Evolutionary conservation across 2,329 filamentous ascomycete genomes (phyloP).

Genomic region (Fusarium odoratissimum): DNA sequence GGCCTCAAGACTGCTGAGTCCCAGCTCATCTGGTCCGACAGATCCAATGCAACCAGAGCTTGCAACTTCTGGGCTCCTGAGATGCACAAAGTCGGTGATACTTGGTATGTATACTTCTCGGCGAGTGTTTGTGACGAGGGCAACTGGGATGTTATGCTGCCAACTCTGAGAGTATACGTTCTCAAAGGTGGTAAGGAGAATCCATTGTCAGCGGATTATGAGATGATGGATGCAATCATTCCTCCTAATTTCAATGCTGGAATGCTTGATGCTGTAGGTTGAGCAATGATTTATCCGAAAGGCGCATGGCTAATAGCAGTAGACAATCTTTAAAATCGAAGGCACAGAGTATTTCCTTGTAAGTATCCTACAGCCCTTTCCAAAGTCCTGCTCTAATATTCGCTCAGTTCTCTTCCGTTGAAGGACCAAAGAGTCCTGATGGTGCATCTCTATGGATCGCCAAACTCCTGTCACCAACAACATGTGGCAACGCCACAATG

Average conservation of each 20-base stretch:
- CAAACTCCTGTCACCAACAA: not conserved
- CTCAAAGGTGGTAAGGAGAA: not conserved
- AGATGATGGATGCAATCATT: not conserved
- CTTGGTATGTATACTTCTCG: not conserved
- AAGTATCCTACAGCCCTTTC: no score
- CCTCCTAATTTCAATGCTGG: not conserved
- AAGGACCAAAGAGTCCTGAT: not conserved
- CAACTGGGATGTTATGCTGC: not conserved
- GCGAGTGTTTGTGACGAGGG: not conserved
- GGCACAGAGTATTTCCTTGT: not conserved
- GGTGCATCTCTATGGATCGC: not conserved
- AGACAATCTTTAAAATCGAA: not conserved
- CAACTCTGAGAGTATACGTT: not conserved
- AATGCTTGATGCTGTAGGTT: not conserved
- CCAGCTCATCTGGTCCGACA: not conserved
- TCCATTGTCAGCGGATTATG: not conserved
- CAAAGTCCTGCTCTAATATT: not conserved
- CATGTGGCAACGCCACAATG: not conserved
- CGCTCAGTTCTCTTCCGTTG: not conserved
- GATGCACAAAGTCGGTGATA: not conserved
- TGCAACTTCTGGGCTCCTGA: constrained; percentile 8
- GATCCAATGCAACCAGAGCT: not conserved
- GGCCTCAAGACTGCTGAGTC: constrained; percentile 1
- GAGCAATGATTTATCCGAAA: no score
- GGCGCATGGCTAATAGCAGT: no score